Percentiles rank a stretch among this genome's conserved stretches.
Conservation (phyloP, 202 grass and related monocot genomes). For the Schoenoplectus tabernaemontani region DNA sequence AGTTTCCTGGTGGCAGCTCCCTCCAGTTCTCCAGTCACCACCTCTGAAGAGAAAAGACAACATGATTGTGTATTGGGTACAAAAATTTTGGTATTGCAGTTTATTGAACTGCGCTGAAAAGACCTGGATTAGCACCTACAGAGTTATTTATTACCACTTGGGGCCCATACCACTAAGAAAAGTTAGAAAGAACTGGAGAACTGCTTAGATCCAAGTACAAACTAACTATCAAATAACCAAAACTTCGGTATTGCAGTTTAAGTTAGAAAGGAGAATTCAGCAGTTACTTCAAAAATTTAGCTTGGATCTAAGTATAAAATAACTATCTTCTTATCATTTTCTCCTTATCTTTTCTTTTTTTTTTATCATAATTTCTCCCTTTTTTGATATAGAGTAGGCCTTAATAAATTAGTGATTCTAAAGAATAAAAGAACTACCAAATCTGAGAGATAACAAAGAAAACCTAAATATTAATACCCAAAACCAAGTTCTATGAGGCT, state of each 20-base stretch:
- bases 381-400: no score
- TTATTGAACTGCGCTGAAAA: not conserved
- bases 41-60: conserved; percentile 36
- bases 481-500: not conserved
- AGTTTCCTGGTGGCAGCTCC: conserved; percentile 73
- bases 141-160: not conserved
- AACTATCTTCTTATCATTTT: no score
- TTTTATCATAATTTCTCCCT: no score
- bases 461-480: not conserved
- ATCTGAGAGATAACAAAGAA: not conserved
- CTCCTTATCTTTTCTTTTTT: no score
- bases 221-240: not conserved
- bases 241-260: no score
- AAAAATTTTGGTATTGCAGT: not conserved
- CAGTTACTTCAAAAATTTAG: no score
- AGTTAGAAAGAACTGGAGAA: not conserved
- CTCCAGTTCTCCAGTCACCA: conserved; percentile 69
- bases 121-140: not conserved
- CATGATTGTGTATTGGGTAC: not conserved
- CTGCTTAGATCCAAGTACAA: not conserved
- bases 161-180: not conserved
- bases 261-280: no score
- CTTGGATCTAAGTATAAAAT: no score
- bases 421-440: no score
- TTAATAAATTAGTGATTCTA: no score